Conservation (phyloP, 306 rosid species). For the Hippophae rhamnoides region DNA sequence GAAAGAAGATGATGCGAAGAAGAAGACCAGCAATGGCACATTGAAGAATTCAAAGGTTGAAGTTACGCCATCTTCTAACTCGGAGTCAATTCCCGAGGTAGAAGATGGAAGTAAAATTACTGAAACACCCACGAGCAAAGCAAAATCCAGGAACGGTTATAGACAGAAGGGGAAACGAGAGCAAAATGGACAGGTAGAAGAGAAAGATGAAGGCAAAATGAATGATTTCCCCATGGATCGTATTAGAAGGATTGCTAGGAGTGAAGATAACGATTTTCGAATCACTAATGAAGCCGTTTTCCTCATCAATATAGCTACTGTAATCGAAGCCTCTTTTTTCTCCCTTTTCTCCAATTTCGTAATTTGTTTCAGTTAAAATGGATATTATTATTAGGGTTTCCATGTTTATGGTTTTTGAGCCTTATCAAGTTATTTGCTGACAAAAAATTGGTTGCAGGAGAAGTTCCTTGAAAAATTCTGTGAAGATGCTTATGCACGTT, state of each 20-base stretch:
- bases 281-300: constrained; percentile 59
- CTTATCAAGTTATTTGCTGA: background rate
- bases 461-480: constrained; percentile 62
- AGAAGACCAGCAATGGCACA: constrained; percentile 31
- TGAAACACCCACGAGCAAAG: constrained; percentile 15
- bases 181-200: constrained; percentile 20
- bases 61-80: constrained; percentile 19
- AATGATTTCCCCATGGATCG: constrained; percentile 69
- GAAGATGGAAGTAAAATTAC: constrained; percentile 17
- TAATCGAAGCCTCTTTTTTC: background rate
- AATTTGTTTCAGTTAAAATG: background rate
- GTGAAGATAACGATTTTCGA: constrained; percentile 46
- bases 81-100: constrained; percentile 20
- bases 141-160: constrained; percentile 17
- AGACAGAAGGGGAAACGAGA: constrained; percentile 18
- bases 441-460: constrained; percentile 44
- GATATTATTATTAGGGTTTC: background rate
- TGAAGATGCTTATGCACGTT: constrained; percentile 39
- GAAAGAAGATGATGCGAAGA: constrained; percentile 13
- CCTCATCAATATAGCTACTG: constrained; percentile 68
- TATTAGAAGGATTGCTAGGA: constrained; percentile 45
- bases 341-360: background rate
- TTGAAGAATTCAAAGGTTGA: constrained; percentile 5
- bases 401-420: background rate
- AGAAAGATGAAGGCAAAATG: constrained; percentile 32